These are phyloP conservation scores for Diplogelasinospora grovesii DNA, from an alignment of 495 filamentous ascomycete species.

Conservation along the genomic window DNA sequence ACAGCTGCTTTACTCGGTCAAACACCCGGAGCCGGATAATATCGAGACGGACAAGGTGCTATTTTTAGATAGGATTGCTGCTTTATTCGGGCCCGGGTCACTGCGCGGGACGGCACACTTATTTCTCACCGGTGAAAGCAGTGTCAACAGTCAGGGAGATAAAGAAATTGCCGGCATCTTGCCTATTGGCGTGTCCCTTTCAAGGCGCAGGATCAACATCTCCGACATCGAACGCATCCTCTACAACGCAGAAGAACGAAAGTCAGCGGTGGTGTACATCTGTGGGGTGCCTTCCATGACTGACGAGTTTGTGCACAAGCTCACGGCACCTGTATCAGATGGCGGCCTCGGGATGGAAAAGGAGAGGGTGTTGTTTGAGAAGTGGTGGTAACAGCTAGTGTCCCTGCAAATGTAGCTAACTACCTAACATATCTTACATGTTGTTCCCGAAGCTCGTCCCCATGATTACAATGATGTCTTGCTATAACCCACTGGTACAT, in stretches of 20 bases:
- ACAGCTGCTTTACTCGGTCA: constrained; percentile 36
- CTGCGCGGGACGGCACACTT: constrained; percentile 5
- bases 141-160: not conserved
- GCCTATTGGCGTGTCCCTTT: constrained; percentile 32
- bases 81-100: constrained; percentile 22
- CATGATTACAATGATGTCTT: no score
- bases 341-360: constrained; percentile 46
- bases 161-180: no score
- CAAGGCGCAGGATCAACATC: constrained; percentile 42
- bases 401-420: no score
- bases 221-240: constrained; percentile 47
- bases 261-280: constrained; percentile 59
- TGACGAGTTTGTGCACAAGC: constrained; percentile 59
- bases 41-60: constrained; percentile 22
- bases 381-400: constrained; percentile 65
- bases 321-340: constrained; percentile 28
- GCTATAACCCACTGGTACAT: no score
- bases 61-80: constrained; percentile 38
- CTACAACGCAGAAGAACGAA: constrained; percentile 42
- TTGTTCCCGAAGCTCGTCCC: no score
- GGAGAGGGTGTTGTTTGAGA: constrained; percentile 67
- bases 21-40: constrained; percentile 17
- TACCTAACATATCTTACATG: no score
- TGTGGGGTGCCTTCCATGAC: constrained; percentile 79
- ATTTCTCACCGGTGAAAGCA: constrained; percentile 28